Percentiles rank a stretch among this genome's conserved stretches.
Evolutionary conservation across 2,329 filamentous ascomycete species (phyloP).

Genomic region (Epichloe glyceriae): DNA sequence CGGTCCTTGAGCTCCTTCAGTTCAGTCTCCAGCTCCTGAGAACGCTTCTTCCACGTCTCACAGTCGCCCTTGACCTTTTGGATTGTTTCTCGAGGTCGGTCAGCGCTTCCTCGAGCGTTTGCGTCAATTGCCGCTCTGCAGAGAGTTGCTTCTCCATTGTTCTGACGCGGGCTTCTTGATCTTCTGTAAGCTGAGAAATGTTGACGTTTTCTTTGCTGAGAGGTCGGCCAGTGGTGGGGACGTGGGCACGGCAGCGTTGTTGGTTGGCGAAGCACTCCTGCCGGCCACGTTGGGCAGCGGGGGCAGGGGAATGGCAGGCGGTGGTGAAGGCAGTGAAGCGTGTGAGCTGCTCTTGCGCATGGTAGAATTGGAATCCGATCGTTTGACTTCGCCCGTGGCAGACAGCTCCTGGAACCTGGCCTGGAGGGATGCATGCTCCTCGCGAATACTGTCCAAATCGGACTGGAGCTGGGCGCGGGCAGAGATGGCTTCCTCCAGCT

Average conservation of each 20-base stretch:
- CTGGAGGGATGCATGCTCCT: conserved; percentile 66
- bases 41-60: conserved; percentile 83
- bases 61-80: conserved; percentile 86
- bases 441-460: conserved; percentile 53
- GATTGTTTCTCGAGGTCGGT: conserved; percentile 86
- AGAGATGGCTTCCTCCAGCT: conserved; percentile 66
- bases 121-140: conserved; percentile 91
- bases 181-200: conserved; percentile 72
- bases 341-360: conserved; percentile 78
- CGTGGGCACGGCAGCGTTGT: conserved; percentile 24
- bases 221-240: conserved; percentile 50
- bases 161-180: conserved; percentile 87
- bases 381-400: conserved; percentile 32
- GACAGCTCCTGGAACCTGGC: conserved; percentile 45
- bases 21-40: conserved; percentile 59
- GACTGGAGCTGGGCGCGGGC: conserved; percentile 49
- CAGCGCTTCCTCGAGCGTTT: conserved; percentile 87
- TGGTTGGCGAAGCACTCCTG: conserved; percentile 31
- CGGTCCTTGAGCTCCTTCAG: conserved; percentile 50
- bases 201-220: conserved; percentile 61
- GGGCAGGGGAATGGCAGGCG: conserved; percentile 89
- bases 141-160: conserved; percentile 95
- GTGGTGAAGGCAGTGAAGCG: conserved; percentile 77
- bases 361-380: conserved; percentile 53
- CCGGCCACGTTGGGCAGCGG: conserved; percentile 57